Conservation (phyloP, 495 filamentous ascomycete species). For the Lepidopterella palustris region DNA sequence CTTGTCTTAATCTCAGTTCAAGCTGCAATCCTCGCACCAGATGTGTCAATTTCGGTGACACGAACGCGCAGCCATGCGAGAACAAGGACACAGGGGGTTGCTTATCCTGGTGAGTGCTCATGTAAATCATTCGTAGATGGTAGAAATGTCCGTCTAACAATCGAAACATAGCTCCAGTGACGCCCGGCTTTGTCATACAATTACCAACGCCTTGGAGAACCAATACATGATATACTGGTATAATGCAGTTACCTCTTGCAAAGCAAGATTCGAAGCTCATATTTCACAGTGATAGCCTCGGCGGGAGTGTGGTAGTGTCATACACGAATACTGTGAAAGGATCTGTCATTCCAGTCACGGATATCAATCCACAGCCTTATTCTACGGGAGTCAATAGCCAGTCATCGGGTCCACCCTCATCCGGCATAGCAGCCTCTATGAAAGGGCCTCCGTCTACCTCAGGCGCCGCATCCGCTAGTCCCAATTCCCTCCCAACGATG, state of each 20-base stretch:
- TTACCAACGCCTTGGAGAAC: neutral
- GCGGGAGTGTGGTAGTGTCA: too few species aligned
- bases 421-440: neutral
- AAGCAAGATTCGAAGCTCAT: neutral
- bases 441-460: neutral
- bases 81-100: constrained; percentile 20
- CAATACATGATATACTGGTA: neutral
- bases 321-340: too few species aligned
- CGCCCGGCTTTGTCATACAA: neutral
- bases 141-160: too few species aligned
- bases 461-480: neutral
- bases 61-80: constrained; percentile 6
- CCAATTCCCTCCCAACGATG: neutral
- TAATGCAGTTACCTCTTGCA: neutral
- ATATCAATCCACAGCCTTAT: too few species aligned
- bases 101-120: constrained; percentile 10
- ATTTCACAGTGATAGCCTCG: too few species aligned
- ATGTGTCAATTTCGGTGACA: constrained; percentile 10
- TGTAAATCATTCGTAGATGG: too few species aligned
- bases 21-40: constrained; percentile 20
- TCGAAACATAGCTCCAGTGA: neutral
- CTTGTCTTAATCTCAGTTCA: neutral
- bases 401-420: neutral
- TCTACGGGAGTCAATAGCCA: too few species aligned
- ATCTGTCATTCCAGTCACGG: too few species aligned